Evolutionary conservation across 2,329 filamentous ascomycete species (phyloP), one percentile per base, ranked within the genome.

Genomic region (Akanthomyces lecanii): DNA sequence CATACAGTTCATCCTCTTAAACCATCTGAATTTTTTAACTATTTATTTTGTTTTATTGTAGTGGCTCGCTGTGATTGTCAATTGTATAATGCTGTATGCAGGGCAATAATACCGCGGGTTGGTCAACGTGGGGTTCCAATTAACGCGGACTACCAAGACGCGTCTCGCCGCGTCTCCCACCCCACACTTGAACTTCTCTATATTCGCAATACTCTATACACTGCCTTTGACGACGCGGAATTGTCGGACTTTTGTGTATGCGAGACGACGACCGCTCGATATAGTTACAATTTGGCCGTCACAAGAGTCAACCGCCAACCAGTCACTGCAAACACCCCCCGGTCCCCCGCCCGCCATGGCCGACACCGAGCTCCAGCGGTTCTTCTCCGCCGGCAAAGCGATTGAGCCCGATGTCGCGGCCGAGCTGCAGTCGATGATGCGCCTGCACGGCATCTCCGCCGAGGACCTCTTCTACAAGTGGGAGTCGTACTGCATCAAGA

Each of bases 381-480:
- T 68, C 65, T 77, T 77, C 70, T 73, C 76, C 14, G 74, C 75
- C 47, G 71, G 74, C 67, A 69, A 72, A 62, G 67, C 84, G 44
- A 81, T 98, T 6, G 85, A 91, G 65, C 79, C 87, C 66, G 94
- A 98, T 74, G 85, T 98, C 63, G 79, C 92, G 67, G 79, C 83
- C 60, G 93, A 97, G 77, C 81, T 99, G 68, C 84, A 89, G 72
- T 96, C 92, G 64, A 96, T 97, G 73, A 84, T 95, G 78, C 87
- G 89, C 61, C 82, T 98, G 65, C 91, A 97, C 77, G 87, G 86
- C 54, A 84, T 98, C 65, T 85, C 87, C 18, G 82, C 88, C 40
- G 88, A 98, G 74, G 95, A 98, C 73, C 82, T 98, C 30, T 97
- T 92, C 76, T 97, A 92, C 85, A 98, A 98, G 82, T 99, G 95